These are phyloP conservation scores for Ziziphus jujuba DNA, from an alignment of 306 rosid species.

Conservation along the genomic window DNA sequence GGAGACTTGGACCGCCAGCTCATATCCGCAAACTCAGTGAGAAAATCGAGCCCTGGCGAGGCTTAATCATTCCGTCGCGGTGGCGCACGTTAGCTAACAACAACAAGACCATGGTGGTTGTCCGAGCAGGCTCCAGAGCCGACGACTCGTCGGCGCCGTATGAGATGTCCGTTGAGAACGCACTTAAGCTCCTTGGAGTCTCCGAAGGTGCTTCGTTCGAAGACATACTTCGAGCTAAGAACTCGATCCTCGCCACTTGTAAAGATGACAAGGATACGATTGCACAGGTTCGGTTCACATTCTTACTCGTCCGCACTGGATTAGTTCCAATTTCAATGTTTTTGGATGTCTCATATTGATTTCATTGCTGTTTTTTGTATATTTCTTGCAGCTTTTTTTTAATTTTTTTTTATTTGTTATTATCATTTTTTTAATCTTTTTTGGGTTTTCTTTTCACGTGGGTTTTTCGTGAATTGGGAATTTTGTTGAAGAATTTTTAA, in stretches of 20 bases:
- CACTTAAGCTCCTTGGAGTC: constrained; percentile 88
- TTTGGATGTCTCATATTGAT: background rate
- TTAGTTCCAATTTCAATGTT: constrained; percentile 6
- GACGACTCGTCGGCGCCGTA: constrained; percentile 80
- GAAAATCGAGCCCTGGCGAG: constrained; percentile 37
- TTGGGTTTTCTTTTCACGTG: no score
- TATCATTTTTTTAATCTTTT: no score
- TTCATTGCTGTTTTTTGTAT: no score
- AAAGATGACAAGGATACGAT: constrained; percentile 70
- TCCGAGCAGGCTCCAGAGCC: constrained; percentile 74
- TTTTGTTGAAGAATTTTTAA: no score
- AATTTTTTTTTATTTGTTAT: no score
- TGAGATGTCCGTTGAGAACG: constrained; percentile 93
- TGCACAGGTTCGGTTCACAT: constrained; percentile 63
- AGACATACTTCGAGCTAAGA: constrained; percentile 93
- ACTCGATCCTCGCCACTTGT: constrained; percentile 65
- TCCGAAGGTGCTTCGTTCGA: constrained; percentile 88
- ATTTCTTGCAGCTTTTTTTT: no score
- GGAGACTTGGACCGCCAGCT: constrained; percentile 19
- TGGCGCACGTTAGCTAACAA: constrained; percentile 31
- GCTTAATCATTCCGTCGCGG: constrained; percentile 21
- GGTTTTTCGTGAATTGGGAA: no score
- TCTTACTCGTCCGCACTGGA: background rate
- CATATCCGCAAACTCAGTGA: constrained; percentile 26
- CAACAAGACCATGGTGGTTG: constrained; percentile 29